Percentiles rank a stretch among this genome's conserved stretches.
These are phyloP conservation scores for Solanum sejunctum DNA, from an alignment of 257 asterid genomes.

Conservation along the genomic window DNA sequence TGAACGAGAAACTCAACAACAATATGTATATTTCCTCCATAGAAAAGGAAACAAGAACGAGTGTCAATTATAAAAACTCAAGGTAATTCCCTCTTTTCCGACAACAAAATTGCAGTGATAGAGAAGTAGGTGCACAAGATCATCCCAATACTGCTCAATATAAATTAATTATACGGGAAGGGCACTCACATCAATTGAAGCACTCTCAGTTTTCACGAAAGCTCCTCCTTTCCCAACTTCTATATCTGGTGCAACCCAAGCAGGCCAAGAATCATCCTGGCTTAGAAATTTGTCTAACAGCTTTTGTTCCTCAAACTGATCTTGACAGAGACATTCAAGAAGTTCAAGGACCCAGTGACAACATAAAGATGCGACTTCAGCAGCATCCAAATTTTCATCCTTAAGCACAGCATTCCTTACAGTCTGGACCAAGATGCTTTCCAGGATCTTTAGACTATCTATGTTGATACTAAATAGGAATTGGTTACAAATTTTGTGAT, in stretches of 20 bases:
- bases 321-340: conserved; percentile 43
- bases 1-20: not conserved
- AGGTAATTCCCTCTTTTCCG: not conserved
- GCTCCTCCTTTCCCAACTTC: conserved; percentile 18
- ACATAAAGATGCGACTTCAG: conserved; percentile 47
- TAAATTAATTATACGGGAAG: not conserved
- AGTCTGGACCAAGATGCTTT: conserved; percentile 42
- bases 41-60: not conserved
- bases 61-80: not conserved
- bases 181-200: conserved; percentile 47
- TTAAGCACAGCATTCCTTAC: conserved; percentile 30
- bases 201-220: conserved; percentile 26
- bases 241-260: conserved; percentile 47
- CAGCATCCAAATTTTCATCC: conserved; percentile 37
- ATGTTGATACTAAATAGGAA: conserved; percentile 28
- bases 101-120: not conserved
- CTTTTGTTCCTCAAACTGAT: conserved; percentile 70
- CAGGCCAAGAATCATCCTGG: conserved; percentile 62
- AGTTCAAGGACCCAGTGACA: conserved; percentile 61
- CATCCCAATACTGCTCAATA: not conserved
- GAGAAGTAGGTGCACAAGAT: not conserved
- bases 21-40: not conserved
- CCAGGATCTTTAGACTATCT: conserved; percentile 29
- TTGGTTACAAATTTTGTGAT: conserved; percentile 29
- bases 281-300: conserved; percentile 57